Evolutionary conservation across 2,329 filamentous ascomycete species (phyloP).

Genomic region (Xylariaceae sp.): DNA sequence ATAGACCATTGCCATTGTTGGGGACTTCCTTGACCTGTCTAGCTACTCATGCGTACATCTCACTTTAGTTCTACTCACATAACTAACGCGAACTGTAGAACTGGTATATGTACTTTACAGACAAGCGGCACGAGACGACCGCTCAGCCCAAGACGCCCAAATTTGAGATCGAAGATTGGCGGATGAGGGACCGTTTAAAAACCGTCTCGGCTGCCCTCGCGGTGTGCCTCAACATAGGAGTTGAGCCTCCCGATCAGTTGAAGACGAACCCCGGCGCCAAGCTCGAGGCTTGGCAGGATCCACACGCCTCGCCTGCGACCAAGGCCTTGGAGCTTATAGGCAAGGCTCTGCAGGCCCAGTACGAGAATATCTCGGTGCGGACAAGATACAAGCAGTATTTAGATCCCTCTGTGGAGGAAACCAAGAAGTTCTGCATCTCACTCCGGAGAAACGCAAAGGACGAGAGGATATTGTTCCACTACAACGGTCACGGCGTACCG

Average conservation of each 20-base stretch:
- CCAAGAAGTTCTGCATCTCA: conserved; percentile 91
- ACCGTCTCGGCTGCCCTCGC: conserved; percentile 93
- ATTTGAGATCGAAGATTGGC: conserved; percentile 82
- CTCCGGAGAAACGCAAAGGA: conserved; percentile 90
- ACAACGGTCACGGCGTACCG: conserved; percentile 96
- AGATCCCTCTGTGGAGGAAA: conserved; percentile 95
- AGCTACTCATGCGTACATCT: not conserved
- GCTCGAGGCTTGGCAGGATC: conserved; percentile 95
- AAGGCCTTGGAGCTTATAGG: conserved; percentile 93
- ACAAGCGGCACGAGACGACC: conserved; percentile 94
- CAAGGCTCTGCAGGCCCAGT: conserved; percentile 92
- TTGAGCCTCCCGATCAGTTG: conserved; percentile 94
- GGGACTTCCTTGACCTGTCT: not conserved
- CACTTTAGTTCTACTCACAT: not conserved
- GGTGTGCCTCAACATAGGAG: conserved; percentile 93
- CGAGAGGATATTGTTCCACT: conserved; percentile 94
- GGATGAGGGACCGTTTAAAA: conserved; percentile 93
- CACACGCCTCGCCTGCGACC: conserved; percentile 71
- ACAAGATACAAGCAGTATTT: conserved; percentile 98
- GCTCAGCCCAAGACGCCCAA: conserved; percentile 72
- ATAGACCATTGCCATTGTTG: too few species aligned
- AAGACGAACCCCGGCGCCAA: conserved; percentile 93
- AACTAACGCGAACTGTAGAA: conserved; percentile 53
- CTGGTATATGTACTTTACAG: conserved; percentile 99
- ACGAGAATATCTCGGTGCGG: conserved; percentile 88